Conservation (phyloP, 495 filamentous ascomycete species). For the Letharia columbiana region DNA sequence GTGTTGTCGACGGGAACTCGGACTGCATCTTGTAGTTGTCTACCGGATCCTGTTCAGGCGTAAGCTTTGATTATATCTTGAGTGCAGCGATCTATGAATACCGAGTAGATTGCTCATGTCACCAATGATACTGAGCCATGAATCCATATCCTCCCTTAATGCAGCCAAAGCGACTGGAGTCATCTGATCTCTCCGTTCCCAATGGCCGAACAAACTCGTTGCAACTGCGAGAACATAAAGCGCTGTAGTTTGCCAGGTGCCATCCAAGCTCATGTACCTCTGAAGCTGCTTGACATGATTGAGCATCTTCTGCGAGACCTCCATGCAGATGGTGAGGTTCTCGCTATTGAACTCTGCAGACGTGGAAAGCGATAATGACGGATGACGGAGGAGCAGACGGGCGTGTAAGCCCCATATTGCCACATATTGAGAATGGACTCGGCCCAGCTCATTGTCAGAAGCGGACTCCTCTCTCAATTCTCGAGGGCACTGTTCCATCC, state of each 20-base stretch:
- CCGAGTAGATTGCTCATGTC: constrained; percentile 56
- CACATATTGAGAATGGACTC: constrained; percentile 42
- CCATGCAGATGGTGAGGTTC: constrained; percentile 60
- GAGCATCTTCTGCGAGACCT: constrained; percentile 55
- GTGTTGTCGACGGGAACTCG: constrained; percentile 28
- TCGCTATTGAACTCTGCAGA: constrained; percentile 51
- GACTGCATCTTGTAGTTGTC: constrained; percentile 29
- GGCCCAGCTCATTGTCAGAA: constrained; percentile 42
- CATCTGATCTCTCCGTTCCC: constrained; percentile 53
- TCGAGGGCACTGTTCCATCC: constrained; percentile 49
- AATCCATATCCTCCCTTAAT: constrained; percentile 56
- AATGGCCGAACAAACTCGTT: constrained; percentile 61
- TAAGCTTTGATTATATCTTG: constrained; percentile 16
- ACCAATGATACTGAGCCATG: constrained; percentile 58
- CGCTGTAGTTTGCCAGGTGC: constrained; percentile 67
- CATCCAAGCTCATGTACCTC: constrained; percentile 61
- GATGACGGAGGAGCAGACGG: constrained; percentile 55
- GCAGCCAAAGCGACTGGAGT: constrained; percentile 43
- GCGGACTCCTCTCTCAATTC: constrained; percentile 37
- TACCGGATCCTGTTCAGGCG: constrained; percentile 33
- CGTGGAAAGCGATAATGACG: constrained; percentile 56
- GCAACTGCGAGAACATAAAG: constrained; percentile 67
- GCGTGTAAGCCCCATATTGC: constrained; percentile 40
- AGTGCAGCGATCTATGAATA: constrained; percentile 30
- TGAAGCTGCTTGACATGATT: constrained; percentile 49